Percentiles rank a stretch among this genome's conserved stretches.
These are phyloP conservation scores for Zygnema cylindricum DNA, from an alignment of 139 green algal species.

Conservation along the genomic window DNA sequence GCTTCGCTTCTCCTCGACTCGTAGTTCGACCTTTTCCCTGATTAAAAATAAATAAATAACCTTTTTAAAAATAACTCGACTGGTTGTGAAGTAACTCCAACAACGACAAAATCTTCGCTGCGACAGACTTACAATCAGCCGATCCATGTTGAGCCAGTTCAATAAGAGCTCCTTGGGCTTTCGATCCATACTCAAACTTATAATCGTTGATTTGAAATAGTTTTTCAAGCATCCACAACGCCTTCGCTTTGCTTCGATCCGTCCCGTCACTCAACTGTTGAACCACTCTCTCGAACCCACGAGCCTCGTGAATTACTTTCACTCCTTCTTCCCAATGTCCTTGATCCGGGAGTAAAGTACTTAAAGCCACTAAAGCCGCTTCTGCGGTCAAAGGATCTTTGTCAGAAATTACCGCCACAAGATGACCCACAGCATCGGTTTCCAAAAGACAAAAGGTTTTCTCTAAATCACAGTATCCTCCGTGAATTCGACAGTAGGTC, in stretches of 20 bases:
- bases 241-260: constrained; percentile 42
- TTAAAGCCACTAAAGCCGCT: constrained; percentile 33
- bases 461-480: constrained; percentile 13
- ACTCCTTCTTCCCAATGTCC: constrained; percentile 35
- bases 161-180: constrained; percentile 49
- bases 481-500: constrained; percentile 34
- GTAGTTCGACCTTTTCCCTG: neutral
- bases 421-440: constrained; percentile 31
- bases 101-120: constrained; percentile 45
- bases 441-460: constrained; percentile 47
- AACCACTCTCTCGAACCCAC: constrained; percentile 43
- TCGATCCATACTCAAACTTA: constrained; percentile 55
- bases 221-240: constrained; percentile 56
- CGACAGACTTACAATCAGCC: constrained; percentile 41
- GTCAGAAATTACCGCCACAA: constrained; percentile 31
- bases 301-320: constrained; percentile 22
- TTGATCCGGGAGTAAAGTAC: constrained; percentile 23
- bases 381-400: constrained; percentile 33
- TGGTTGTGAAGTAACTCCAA: constrained; percentile 51
- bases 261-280: constrained; percentile 40
- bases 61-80: constrained; percentile 38
- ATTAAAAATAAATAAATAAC: neutral
- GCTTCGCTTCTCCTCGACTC: neutral
- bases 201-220: constrained; percentile 50
- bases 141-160: constrained; percentile 39